phyloP scores from a whole-genome alignment of 768 basidiomycete species.

The Suillus alpinus region DNA sequence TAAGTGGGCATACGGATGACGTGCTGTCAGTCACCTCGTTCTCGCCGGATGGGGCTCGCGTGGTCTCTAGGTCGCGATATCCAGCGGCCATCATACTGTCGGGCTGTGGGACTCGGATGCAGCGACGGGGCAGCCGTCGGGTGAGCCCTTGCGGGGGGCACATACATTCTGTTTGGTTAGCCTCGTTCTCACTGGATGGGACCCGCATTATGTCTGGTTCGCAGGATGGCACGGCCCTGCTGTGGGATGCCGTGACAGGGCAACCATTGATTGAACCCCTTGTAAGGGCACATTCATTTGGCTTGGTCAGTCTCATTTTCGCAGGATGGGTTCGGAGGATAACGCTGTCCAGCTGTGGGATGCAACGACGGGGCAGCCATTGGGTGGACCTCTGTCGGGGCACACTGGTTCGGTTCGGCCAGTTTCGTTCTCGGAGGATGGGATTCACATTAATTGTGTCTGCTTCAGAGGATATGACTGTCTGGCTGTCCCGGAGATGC shows the following conservation, averaged over 20 bases:
- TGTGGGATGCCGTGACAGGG: neutral
- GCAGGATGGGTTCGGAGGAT: constrained; percentile 4
- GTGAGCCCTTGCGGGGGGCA: too few species aligned
- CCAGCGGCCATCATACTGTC: neutral
- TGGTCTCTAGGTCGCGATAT: neutral
- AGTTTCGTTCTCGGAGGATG: too few species aligned
- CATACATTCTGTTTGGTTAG: neutral
- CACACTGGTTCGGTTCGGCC: too few species aligned
- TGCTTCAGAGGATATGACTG: too few species aligned
- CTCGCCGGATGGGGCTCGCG: neutral
- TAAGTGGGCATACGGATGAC: neutral
- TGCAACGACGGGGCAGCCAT: too few species aligned
- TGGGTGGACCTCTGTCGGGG: too few species aligned
- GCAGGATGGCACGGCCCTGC: neutral
- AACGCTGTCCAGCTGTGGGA: too few species aligned
- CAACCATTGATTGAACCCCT: neutral
- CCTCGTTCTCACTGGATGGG: neutral
- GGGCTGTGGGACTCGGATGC: too few species aligned
- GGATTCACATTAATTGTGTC: too few species aligned
- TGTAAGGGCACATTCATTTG: neutral
- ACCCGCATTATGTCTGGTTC: neutral
- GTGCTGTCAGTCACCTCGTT: neutral
- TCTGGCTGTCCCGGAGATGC: too few species aligned
- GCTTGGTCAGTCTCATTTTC: constrained; percentile 11
- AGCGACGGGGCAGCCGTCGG: too few species aligned